Conservation (phyloP, 257 asterid genomes). For the Fraxinus pennsylvanica region DNA sequence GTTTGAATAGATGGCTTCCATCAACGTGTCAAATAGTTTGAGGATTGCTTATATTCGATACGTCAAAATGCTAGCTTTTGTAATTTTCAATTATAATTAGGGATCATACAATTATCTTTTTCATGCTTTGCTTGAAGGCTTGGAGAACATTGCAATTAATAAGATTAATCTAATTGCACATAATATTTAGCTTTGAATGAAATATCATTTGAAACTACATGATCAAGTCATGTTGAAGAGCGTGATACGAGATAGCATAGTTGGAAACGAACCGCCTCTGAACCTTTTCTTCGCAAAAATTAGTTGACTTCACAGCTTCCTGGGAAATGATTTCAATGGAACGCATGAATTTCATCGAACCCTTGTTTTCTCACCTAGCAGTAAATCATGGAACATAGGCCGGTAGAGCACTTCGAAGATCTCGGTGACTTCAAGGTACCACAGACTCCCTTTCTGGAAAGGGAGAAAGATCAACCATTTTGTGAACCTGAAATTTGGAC, state of each 20-base stretch:
- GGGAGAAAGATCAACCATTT: conserved; percentile 44
- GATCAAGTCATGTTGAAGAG: neutral
- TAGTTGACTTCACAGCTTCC: neutral
- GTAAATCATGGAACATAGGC: conserved; percentile 47
- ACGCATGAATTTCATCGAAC: neutral
- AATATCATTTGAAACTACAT: neutral
- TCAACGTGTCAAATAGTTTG: neutral
- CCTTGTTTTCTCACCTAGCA: conserved; percentile 11
- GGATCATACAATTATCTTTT: neutral
- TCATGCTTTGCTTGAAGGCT: neutral
- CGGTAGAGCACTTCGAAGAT: conserved; percentile 72
- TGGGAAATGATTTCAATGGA: neutral
- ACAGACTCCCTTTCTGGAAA: conserved; percentile 84
- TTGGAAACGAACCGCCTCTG: too few relatives aligned
- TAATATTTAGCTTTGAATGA: too few relatives aligned
- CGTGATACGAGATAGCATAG: neutral
- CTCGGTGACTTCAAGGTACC: conserved; percentile 92
- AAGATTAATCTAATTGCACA: too few relatives aligned
- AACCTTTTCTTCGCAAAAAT: neutral
- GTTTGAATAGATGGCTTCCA: neutral
- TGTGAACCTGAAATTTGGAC: neutral
- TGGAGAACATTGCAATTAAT: neutral
- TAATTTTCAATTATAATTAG: neutral
- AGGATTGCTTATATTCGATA: neutral
- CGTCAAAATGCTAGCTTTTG: neutral